Evolutionary conservation across 176 grass and related monocot genomes (phyloP), one percentile per base, ranked within the genome.

Genomic region (Saccharum officinarum): DNA sequence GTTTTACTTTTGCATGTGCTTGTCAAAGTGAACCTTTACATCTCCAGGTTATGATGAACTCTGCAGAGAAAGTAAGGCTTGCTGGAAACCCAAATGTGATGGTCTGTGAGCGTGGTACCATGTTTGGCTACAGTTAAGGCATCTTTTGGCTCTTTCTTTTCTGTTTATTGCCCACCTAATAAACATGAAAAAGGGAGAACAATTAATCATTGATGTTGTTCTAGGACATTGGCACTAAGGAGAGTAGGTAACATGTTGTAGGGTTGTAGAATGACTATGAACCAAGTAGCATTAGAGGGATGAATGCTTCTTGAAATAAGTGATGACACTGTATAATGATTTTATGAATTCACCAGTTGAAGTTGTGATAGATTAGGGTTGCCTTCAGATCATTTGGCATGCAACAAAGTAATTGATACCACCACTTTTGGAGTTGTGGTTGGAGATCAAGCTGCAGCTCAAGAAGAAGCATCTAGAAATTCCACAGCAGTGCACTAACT

Each of bases 81-180:
- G 91, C 91, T 75, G 95, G 95, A 71, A 98, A 98, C 73, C 80
- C 88, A 60, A 98, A 98, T 83, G 95, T 98, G 23, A 98, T 98
- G 93, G 91, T 98, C 83, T 98, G 95, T 87, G 95, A 98, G 80
- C 93, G 95, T 80, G 95, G 95, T 79, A 95, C 93, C 77, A 98
- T 98, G 95, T 92, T 95, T 86, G 95, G 95, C 17, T 98, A 98
- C 88, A 98, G 95, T 98, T 92, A 88, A 94, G 88, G 75, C 71
- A 71, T 75, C 38, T 69, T 82, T 50, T 90, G 6, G 14, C n/a
- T 78, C 57, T 26, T 33, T 83, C 18, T 86, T 83, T 77, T 67
- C 25, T 91, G 25, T 67, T 25, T 18, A 67, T 63, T 60, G 28
- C 46, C 2, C 6, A 37, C 28, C 45, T 77, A n/a, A 41, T 77